Percentiles rank a stretch among this genome's conserved stretches.
Evolutionary conservation across 208 protist species (phyloP).

Genomic region (Leishmania mexicana): DNA sequence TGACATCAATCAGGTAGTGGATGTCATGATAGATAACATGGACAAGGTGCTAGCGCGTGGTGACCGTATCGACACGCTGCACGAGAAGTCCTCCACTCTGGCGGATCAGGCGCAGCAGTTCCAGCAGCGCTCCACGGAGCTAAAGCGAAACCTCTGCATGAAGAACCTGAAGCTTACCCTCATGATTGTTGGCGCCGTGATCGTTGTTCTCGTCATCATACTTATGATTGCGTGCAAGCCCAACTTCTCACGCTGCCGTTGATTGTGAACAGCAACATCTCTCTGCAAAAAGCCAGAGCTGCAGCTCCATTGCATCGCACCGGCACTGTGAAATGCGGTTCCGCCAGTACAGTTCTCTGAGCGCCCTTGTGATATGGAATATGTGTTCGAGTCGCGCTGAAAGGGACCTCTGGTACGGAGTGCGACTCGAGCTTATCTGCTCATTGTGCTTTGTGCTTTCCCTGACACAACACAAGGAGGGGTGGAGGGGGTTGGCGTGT

Average conservation of each 20-base stretch:
- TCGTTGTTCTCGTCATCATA: conserved; percentile 85
- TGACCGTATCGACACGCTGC: conserved; percentile 85
- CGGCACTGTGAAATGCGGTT: neutral
- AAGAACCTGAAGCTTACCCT: conserved; percentile 91
- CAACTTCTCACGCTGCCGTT: conserved; percentile 84
- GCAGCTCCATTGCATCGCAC: neutral
- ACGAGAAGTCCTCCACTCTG: conserved; percentile 85
- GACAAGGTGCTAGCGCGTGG: conserved; percentile 90
- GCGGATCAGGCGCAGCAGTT: conserved; percentile 87
- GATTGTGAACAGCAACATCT: neutral
- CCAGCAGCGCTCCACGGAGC: conserved; percentile 78
- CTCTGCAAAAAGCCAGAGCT: conserved; percentile 4
- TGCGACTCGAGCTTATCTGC: neutral
- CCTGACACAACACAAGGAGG: neutral
- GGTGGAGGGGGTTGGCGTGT: too few relatives aligned
- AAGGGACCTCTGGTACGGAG: neutral
- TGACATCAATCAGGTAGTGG: conserved; percentile 91
- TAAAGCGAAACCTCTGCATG: conserved; percentile 91
- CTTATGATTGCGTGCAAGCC: conserved; percentile 84
- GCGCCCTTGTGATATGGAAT: neutral
- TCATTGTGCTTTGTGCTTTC: neutral
- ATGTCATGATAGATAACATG: conserved; percentile 95
- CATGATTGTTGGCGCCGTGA: conserved; percentile 71
- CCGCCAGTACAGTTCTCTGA: neutral
- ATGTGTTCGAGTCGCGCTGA: neutral